Base-by-base conservation (phyloP, 495 filamentous ascomycete genomes). In the Astrothelium macrocarpum region DNA sequence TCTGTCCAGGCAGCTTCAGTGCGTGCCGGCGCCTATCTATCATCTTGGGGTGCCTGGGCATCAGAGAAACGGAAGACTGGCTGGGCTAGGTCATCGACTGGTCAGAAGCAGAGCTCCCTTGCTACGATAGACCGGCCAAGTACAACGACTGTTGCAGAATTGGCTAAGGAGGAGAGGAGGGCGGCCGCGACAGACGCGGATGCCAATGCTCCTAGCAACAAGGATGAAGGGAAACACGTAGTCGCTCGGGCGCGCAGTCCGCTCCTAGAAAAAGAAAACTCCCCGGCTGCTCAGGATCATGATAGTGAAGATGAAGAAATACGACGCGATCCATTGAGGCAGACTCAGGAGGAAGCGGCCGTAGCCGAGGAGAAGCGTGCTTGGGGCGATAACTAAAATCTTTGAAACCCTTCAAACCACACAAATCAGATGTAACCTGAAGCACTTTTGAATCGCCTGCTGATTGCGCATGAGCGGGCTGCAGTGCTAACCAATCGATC, bases 1-100 rank as follows among this genome's bases (percentile, higher is more conserved):
- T 81, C 86, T 4, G 81, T 85, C 16, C 81, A 79, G 62, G 85
- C 85, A 1, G 89, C 88, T 0, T 77, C 87, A 11, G 81, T 85
- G 66, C 87, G 86, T 66, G 93, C 93, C 11, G 83, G 90, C 20
- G 88, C 93, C 4, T 98, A 96, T 69, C 80, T 98, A 58, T 91
- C 87, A 59, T 95, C 90, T 29, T 97, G 95, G 95, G 87, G 91
- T n/a, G 77, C 84, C 1, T 98, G 94, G 94, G 93, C 93, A 5
- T 85, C 84, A 32, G 92, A 98, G 75, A 95, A 95, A 76, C 80
- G 87, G 58, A 90, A 88, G 70, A 74, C 73, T 16, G 78, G 84
- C 9, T 83, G 82, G 79, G 80, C 78, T 3, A 31, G 18, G 28
- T 34, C 26, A 46, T 26, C 18, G 32, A 12, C 62, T 20, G 49